phyloP scores from a whole-genome alignment of 306 rosid species.

The Canavalia ensiformis region DNA sequence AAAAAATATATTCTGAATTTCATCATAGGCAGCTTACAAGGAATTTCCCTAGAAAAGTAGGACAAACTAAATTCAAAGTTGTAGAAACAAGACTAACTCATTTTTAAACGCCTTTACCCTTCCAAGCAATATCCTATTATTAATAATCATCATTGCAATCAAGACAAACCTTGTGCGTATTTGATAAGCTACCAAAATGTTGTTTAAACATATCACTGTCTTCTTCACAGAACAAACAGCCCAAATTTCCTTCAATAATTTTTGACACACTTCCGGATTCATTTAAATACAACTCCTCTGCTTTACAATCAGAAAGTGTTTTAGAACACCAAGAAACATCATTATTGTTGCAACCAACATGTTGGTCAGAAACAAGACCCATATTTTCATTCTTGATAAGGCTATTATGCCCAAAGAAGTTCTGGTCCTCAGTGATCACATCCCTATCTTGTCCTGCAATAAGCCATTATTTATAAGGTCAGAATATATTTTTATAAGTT shows the following conservation, averaged over 20 bases:
- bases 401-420: constrained; percentile 45
- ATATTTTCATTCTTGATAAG: constrained; percentile 34
- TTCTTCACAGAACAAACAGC: constrained; percentile 50
- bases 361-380: constrained; percentile 37
- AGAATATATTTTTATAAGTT: constrained; percentile 25
- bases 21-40: constrained; percentile 14
- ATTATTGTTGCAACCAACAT: constrained; percentile 34
- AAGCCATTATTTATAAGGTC: constrained; percentile 41
- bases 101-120: constrained; percentile 16
- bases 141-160: constrained; percentile 32
- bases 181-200: constrained; percentile 76
- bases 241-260: constrained; percentile 41
- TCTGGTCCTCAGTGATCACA: constrained; percentile 47
- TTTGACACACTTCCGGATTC: constrained; percentile 51
- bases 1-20: constrained; percentile 39
- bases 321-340: constrained; percentile 45
- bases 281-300: constrained; percentile 45
- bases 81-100: constrained; percentile 9
- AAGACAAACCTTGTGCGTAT: constrained; percentile 64
- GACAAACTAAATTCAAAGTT: constrained; percentile 34
- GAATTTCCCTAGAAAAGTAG: background rate
- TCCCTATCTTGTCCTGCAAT: constrained; percentile 51
- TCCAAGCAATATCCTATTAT: constrained; percentile 15
- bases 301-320: constrained; percentile 44
- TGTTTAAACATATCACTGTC: constrained; percentile 65